Conservation (phyloP, 345 rosid species). For the Brassica rapa region DNA sequence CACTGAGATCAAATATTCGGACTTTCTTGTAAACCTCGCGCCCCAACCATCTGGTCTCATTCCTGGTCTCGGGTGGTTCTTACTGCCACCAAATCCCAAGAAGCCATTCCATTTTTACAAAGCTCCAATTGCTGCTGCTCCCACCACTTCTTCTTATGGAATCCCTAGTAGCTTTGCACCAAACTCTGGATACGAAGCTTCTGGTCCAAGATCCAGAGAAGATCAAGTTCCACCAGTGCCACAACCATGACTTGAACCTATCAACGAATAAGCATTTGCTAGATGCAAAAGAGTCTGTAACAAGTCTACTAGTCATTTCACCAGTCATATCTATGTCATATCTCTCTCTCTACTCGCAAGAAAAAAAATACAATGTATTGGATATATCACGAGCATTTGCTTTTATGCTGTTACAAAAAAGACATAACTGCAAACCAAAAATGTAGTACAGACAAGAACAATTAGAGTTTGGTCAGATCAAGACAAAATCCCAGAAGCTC, state of each 20-base stretch:
- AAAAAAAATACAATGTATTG: neutral
- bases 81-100: conserved; percentile 46
- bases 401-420: neutral
- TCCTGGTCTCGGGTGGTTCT: conserved; percentile 58
- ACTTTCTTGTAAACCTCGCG: conserved; percentile 34
- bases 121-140: conserved; percentile 14
- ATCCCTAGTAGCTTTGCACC: conserved; percentile 48
- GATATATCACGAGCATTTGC: neutral
- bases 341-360: neutral
- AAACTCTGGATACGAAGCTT: conserved; percentile 58
- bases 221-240: conserved; percentile 37
- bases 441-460: neutral
- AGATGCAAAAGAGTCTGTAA: conserved; percentile 2
- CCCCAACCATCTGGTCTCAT: conserved; percentile 45
- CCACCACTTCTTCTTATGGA: neutral
- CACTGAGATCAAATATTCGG: conserved; percentile 51
- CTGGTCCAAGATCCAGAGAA: conserved; percentile 40
- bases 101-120: conserved; percentile 26
- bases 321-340: neutral
- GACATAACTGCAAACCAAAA: neutral
- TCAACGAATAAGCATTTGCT: conserved; percentile 15
- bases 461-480: neutral
- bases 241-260: conserved; percentile 45
- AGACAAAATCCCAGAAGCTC: neutral
- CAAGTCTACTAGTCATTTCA: conserved; percentile 3